Percentiles rank a stretch among this genome's conserved stretches.
phyloP scores from a whole-genome alignment of 2,329 filamentous ascomycete species.

The Periconia digitata region DNA sequence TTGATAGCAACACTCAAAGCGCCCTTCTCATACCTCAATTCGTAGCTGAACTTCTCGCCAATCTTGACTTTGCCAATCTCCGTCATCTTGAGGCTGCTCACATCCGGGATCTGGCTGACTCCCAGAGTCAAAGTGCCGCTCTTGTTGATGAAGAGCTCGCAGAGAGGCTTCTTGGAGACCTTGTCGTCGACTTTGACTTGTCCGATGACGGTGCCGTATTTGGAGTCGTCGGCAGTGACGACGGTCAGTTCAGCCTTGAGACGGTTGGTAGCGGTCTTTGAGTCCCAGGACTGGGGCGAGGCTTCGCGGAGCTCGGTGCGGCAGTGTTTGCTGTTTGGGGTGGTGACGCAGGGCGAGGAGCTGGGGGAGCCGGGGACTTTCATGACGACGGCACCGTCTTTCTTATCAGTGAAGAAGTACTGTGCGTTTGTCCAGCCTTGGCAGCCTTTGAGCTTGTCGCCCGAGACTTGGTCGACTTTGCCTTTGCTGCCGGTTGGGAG shows the following conservation, averaged over 20 bases:
- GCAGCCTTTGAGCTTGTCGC: constrained; percentile 39
- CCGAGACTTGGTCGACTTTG: constrained; percentile 31
- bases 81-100: constrained; percentile 33
- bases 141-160: constrained; percentile 44
- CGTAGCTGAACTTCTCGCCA: constrained; percentile 41
- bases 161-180: constrained; percentile 44
- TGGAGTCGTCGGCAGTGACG: constrained; percentile 33
- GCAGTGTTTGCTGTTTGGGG: constrained; percentile 46
- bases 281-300: constrained; percentile 34
- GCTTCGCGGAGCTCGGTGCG: constrained; percentile 48
- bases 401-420: constrained; percentile 41
- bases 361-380: constrained; percentile 43
- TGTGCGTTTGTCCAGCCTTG: constrained; percentile 35
- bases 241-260: constrained; percentile 38
- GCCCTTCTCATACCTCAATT: constrained; percentile 41
- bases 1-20: constrained; percentile 27
- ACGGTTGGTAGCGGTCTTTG: constrained; percentile 34
- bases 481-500: constrained; percentile 40
- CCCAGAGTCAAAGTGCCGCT: constrained; percentile 41
- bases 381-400: constrained; percentile 42
- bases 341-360: constrained; percentile 42
- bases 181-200: constrained; percentile 44
- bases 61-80: constrained; percentile 36
- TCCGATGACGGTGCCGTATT: constrained; percentile 43
- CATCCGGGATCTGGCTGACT: constrained; percentile 41